Evolutionary conservation across 805 yeast genomes (phyloP), one percentile per base, ranked within the genome.

Genomic region (Pichia cephalocereana): DNA sequence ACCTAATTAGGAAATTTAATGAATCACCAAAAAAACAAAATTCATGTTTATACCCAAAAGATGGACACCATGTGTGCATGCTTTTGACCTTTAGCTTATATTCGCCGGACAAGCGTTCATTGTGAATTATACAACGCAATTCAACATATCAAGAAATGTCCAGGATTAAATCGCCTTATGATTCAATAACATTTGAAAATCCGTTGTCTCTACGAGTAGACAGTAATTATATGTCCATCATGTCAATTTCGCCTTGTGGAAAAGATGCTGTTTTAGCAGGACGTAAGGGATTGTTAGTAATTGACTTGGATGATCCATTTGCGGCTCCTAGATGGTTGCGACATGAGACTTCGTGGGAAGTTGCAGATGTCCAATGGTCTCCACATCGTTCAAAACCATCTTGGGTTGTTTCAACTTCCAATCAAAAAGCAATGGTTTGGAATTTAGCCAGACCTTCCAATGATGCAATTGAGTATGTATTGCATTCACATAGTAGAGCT

Each of bases 341-440:
- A 47, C 96, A 93, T 60, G 74, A 81, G 36, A 91, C 97, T 0
- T 81, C 95, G 0, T 93, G 98, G 98, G 98, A 93, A 64, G 99
- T 93, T 4, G 96, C 99, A 0, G 97, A 91, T 63, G 97, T 91
- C 2, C 98, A 93, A 64, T 93, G 99, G 98, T 86, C 95, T 3
- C 96, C 97, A 0, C 97, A 93, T 61, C 71, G 76, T 7, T 74
- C 82, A 2, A 86, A 86, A 54, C 91, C 96, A 1, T 73, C 83
- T 7, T 90, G 97, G 96, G 87, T 93, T 40, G 83, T 91, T 1
- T 86, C 96, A 0, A 88, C 98, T 0, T 84, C 96, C 2, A 93
- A 91, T 64, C 99, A 91, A 61, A 91, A 91, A 67, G 98, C 96
- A 1, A 72, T 93, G 60, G 79, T 93, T 6, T 93, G 99, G 99